phyloP scores from a whole-genome alignment of 495 filamentous ascomycete genomes.

The Rostrohypoxylon terebratum region DNA sequence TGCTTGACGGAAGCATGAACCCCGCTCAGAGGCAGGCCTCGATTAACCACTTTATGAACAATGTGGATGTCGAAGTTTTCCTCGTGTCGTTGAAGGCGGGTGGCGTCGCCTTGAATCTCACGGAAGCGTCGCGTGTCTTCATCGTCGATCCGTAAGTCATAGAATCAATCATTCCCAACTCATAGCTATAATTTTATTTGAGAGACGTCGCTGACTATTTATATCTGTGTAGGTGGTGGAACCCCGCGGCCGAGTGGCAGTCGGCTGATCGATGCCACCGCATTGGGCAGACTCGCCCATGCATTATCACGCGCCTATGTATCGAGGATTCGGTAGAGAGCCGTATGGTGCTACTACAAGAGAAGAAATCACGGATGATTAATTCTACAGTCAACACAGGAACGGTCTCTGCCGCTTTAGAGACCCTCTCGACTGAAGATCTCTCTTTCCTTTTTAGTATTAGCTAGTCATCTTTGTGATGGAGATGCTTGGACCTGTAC shows the following conservation, averaged over 20 bases:
- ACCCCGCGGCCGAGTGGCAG: constrained; percentile 97
- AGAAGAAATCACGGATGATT: constrained; percentile 98
- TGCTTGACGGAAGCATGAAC: constrained; percentile 96
- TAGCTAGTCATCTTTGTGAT: constrained; percentile 25
- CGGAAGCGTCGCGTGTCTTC: constrained; percentile 92
- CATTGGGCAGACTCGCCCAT: constrained; percentile 92
- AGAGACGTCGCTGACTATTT: constrained; percentile 45
- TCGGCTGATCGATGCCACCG: constrained; percentile 96
- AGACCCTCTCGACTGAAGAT: constrained; percentile 88
- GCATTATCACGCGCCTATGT: constrained; percentile 91
- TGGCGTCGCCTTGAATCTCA: constrained; percentile 93
- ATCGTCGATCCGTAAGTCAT: constrained; percentile 89
- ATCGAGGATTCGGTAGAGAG: constrained; percentile 97
- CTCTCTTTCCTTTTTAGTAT: constrained; percentile 95
- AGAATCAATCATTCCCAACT: neutral
- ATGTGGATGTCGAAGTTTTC: constrained; percentile 91
- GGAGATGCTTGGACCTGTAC: neutral
- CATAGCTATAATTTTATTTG: neutral
- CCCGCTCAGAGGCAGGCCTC: constrained; percentile 90
- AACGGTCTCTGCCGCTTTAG: constrained; percentile 74
- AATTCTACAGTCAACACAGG: constrained; percentile 95
- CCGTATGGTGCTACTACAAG: constrained; percentile 91
- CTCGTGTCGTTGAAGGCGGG: constrained; percentile 95
- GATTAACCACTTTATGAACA: constrained; percentile 94
- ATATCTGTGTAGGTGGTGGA: constrained; percentile 80